phyloP scores from a whole-genome alignment of 352 stramenopile species.

The Pythium brachiatum region DNA sequence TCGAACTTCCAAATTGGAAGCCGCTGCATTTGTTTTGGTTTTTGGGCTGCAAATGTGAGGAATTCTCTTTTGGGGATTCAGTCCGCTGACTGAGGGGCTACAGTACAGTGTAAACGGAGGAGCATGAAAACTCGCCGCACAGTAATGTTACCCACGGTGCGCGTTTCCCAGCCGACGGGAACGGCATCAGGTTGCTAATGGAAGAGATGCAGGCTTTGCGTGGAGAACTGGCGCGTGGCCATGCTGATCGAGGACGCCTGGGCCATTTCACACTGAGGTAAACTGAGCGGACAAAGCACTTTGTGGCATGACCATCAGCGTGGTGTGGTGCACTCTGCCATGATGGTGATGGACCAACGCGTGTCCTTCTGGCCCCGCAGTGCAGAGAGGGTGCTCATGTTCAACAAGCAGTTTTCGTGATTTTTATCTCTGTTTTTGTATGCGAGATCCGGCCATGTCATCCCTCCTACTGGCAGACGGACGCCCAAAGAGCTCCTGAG shows the following conservation, averaged over 20 bases:
- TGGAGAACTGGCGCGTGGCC: not conserved
- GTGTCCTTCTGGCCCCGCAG: not conserved
- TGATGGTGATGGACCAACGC: conserved; percentile 16
- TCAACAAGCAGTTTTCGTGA: conserved; percentile 14
- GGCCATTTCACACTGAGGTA: not conserved
- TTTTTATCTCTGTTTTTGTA: not conserved
- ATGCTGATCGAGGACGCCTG: not conserved
- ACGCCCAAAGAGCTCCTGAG: conserved; percentile 22
- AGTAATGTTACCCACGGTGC: not conserved
- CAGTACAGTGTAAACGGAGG: too few species aligned
- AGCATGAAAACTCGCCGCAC: not conserved
- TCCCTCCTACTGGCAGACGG: conserved; percentile 16
- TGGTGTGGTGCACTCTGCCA: not conserved
- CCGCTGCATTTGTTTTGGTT: not conserved
- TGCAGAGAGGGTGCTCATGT: conserved; percentile 20
- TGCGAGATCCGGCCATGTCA: not conserved
- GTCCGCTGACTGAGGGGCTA: not conserved
- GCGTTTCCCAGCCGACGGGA: not conserved
- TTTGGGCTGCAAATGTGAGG: not conserved
- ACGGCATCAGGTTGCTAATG: not conserved
- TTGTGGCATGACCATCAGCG: not conserved
- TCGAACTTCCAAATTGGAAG: too few species aligned
- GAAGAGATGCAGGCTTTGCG: not conserved
- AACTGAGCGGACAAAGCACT: not conserved
- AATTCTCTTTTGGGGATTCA: not conserved